Evolutionary conservation across 2,329 filamentous ascomycete genomes (phyloP).

Genomic region (Exophiala aquamarina): DNA sequence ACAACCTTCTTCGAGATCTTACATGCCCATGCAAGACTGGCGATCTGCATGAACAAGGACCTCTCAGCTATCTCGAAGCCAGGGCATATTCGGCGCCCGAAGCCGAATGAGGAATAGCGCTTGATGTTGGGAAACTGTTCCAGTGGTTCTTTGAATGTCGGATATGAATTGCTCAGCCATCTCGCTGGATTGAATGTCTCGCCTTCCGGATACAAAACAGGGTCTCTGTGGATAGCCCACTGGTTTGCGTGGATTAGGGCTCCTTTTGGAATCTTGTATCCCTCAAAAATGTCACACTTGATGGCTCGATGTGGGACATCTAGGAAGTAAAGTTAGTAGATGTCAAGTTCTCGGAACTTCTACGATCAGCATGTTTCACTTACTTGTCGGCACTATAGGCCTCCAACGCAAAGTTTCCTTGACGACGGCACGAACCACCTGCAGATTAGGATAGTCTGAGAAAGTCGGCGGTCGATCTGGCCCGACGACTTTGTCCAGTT

Average conservation of each 20-base stretch:
- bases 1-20: constrained; percentile 36
- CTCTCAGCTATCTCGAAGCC: constrained; percentile 26
- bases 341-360: not conserved
- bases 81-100: constrained; percentile 25
- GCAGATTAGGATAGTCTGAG: constrained; percentile 35
- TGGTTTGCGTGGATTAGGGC: constrained; percentile 47
- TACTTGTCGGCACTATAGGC: constrained; percentile 28
- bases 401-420: constrained; percentile 47
- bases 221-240: constrained; percentile 30
- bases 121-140: constrained; percentile 22
- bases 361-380: not conserved
- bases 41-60: constrained; percentile 54
- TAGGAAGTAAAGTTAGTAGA: not conserved
- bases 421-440: constrained; percentile 37
- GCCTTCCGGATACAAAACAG: constrained; percentile 28
- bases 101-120: constrained; percentile 22
- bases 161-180: constrained; percentile 23
- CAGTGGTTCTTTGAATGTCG: constrained; percentile 26
- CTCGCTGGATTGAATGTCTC: constrained; percentile 26
- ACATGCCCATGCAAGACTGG: constrained; percentile 56
- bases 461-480: constrained; percentile 34
- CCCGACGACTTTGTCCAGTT: constrained; percentile 36
- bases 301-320: constrained; percentile 6
- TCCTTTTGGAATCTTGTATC: constrained; percentile 49
- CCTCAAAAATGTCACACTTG: constrained; percentile 31